Percentiles rank a stretch among this genome's conserved stretches.
phyloP scores from a whole-genome alignment of 2,329 filamentous ascomycete genomes.

The Stemphylium beticola region DNA sequence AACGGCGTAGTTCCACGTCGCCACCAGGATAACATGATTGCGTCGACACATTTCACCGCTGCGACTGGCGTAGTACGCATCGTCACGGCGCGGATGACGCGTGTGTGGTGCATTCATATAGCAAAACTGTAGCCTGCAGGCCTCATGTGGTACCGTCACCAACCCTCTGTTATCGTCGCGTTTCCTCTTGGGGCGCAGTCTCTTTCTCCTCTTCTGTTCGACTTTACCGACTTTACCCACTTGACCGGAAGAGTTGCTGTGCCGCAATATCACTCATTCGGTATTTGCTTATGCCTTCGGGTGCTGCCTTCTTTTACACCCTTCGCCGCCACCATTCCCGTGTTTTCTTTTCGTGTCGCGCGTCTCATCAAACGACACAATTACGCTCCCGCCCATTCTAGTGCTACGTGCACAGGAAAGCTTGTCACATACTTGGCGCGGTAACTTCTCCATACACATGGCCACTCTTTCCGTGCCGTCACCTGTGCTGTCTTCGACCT shows the following conservation, averaged over 20 bases:
- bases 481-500: conserved; percentile 28
- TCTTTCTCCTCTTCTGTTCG: conserved; percentile 22
- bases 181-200: conserved; percentile 30
- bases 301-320: conserved; percentile 18
- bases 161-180: conserved; percentile 28
- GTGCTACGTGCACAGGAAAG: conserved; percentile 1
- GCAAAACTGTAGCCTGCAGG: conserved; percentile 38
- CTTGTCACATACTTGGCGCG: conserved; percentile 13
- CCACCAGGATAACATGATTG: conserved; percentile 20
- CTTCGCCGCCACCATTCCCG: conserved; percentile 15
- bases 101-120: conserved; percentile 41
- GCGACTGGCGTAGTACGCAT: conserved; percentile 21
- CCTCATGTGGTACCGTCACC: conserved; percentile 38
- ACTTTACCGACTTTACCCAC: conserved; percentile 24
- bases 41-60: conserved; percentile 7
- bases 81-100: conserved; percentile 31
- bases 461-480: conserved; percentile 32
- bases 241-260: conserved; percentile 24
- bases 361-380: conserved; percentile 7
- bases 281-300: conserved; percentile 10
- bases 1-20: conserved; percentile 22
- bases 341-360: conserved; percentile 10
- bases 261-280: conserved; percentile 15
- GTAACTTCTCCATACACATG: conserved; percentile 18
- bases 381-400: conserved; percentile 5